A percentile compares a stretch with the other conserved stretches of the same genome.
Evolutionary conservation across 148 eudicot genomes (phyloP).

Genomic region (Rhododendron williamsianum): DNA sequence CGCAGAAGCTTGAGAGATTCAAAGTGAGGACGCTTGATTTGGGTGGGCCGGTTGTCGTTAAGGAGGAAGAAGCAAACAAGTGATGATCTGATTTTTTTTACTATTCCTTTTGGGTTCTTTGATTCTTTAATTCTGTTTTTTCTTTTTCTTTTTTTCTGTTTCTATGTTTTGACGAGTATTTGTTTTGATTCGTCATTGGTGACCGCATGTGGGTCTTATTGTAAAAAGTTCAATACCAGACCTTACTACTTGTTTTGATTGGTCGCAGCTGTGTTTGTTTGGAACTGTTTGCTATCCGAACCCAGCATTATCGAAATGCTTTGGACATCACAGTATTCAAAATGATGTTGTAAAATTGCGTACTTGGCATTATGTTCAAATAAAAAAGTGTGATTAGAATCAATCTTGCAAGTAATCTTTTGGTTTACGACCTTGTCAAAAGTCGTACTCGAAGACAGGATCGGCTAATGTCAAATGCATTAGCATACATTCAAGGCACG

Average conservation of each 20-base stretch:
- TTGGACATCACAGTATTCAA: too few relatives aligned
- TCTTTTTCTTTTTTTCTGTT: too few relatives aligned
- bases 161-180: not conserved
- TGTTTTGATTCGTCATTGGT: too few relatives aligned
- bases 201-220: too few relatives aligned
- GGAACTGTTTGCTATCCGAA: too few relatives aligned
- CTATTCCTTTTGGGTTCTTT: not conserved
- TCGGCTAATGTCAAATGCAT: not conserved
- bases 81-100: not conserved
- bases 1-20: conserved; percentile 22
- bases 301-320: too few relatives aligned
- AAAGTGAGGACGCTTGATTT: conserved; percentile 19
- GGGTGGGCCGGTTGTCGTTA: not conserved
- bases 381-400: too few relatives aligned
- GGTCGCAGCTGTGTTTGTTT: too few relatives aligned
- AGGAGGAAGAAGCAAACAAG: not conserved
- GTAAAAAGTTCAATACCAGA: too few relatives aligned
- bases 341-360: too few relatives aligned
- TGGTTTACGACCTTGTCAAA: not conserved
- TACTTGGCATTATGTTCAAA: too few relatives aligned
- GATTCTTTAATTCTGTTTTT: not conserved
- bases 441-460: not conserved
- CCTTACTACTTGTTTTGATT: too few relatives aligned
- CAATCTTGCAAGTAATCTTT: not conserved
- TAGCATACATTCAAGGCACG: not conserved